Conservation (phyloP, 2,329 filamentous ascomycete species). For the Colletotrichum paranaense region DNA sequence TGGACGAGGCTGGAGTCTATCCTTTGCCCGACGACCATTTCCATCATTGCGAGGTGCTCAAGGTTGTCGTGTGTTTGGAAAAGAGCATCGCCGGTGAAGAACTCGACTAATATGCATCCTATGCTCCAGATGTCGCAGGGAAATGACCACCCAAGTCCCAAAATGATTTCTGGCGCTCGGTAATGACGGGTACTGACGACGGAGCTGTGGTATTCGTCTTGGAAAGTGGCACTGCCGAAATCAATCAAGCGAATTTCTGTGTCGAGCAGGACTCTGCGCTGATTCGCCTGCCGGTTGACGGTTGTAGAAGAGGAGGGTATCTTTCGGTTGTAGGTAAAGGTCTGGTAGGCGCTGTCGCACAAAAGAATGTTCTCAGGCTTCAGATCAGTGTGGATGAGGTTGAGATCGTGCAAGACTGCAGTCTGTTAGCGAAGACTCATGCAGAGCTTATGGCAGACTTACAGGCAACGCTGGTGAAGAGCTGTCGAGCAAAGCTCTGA, state of each 20-base stretch:
- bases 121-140: slow-evolving; percentile 82
- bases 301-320: slow-evolving; percentile 75
- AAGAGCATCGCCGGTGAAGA: slow-evolving; percentile 77
- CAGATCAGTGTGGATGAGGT: slow-evolving; percentile 91
- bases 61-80: slow-evolving; percentile 81
- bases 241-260: slow-evolving; percentile 78
- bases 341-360: slow-evolving; percentile 73
- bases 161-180: slow-evolving; percentile 76
- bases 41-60: slow-evolving; percentile 82
- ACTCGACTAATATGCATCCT: slow-evolving; percentile 78
- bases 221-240: slow-evolving; percentile 78
- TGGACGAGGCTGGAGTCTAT: slow-evolving; percentile 71
- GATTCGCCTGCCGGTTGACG: slow-evolving; percentile 69
- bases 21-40: slow-evolving; percentile 70
- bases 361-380: slow-evolving; percentile 79
- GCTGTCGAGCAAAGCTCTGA: slow-evolving; percentile 93
- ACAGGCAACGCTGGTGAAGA: slow-evolving; percentile 99
- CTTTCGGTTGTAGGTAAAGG: slow-evolving; percentile 76
- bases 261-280: slow-evolving; percentile 73
- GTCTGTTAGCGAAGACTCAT: slow-evolving; percentile 33
- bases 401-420: slow-evolving; percentile 91
- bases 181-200: slow-evolving; percentile 79
- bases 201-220: slow-evolving; percentile 79
- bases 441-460: slow-evolving; percentile 54
- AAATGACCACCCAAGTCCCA: slow-evolving; percentile 77